Percentiles rank a stretch among this genome's conserved stretches.
phyloP scores from a whole-genome alignment of 352 stramenopile species.

The Globisporangium viniferum region DNA sequence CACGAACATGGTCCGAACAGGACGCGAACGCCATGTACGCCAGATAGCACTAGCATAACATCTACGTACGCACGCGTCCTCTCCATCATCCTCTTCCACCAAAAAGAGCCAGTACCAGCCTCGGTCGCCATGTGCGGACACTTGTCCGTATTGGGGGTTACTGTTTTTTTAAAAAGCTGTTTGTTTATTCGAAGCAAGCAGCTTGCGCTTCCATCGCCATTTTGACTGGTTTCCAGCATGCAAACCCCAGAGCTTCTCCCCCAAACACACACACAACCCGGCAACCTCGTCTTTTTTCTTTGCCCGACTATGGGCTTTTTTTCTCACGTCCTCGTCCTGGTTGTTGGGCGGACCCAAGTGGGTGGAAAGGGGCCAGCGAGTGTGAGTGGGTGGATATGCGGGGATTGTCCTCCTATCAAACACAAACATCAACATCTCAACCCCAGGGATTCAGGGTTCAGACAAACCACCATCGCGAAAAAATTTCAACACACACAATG shows the following conservation, averaged over 20 bases:
- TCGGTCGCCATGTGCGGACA: neutral
- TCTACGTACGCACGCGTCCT: neutral
- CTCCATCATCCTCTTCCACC: slow-evolving; percentile 1
- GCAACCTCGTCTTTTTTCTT: neutral
- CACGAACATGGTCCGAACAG: slow-evolving; percentile 3
- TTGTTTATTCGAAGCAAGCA: neutral
- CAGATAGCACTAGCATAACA: neutral
- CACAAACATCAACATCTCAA: slow-evolving; percentile 4
- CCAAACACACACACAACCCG: neutral
- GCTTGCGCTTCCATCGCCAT: neutral
- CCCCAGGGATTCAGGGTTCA: neutral
- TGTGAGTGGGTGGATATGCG: neutral
- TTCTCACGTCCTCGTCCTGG: neutral
- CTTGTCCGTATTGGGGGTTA: neutral
- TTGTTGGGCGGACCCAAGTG: slow-evolving; percentile 1
- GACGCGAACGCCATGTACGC: neutral
- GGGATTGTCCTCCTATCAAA: slow-evolving; percentile 11
- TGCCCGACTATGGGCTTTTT: slow-evolving; percentile 1
- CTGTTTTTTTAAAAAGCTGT: neutral
- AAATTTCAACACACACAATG: neutral
- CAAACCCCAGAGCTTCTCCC: neutral
- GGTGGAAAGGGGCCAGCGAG: slow-evolving; percentile 6
- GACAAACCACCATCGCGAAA: slow-evolving; percentile 9
- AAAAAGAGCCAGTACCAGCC: slow-evolving; percentile 7
- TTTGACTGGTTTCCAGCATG: neutral